Conservation (phyloP, 441 rosid genomes). For the Pelargonium hybrid region DNA sequence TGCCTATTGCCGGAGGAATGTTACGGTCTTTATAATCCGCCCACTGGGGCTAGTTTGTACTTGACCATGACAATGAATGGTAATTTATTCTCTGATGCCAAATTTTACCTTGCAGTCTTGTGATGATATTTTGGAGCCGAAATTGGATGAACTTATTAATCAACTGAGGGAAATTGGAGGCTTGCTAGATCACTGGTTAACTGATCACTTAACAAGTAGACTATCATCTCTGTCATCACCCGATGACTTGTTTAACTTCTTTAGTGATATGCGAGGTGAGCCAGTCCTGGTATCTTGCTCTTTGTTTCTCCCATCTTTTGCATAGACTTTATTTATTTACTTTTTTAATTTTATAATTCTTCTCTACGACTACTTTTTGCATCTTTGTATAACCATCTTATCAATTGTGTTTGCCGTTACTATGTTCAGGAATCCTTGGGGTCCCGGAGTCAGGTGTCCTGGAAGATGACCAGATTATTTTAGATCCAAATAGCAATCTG, state of each 20-base stretch:
- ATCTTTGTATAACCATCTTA: background rate
- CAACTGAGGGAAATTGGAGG: constrained; percentile 61
- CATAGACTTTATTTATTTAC: background rate
- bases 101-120: constrained; percentile 40
- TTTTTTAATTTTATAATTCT: background rate
- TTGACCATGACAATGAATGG: background rate
- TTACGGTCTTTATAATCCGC: background rate
- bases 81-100: background rate
- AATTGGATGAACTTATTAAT: constrained; percentile 50
- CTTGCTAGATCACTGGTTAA: constrained; percentile 51
- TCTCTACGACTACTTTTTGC: background rate
- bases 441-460: constrained; percentile 51
- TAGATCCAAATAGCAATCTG: constrained; percentile 71
- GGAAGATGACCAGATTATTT: constrained; percentile 67
- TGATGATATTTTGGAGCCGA: constrained; percentile 74
- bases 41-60: background rate
- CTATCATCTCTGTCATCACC: constrained; percentile 59
- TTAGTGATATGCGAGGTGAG: constrained; percentile 71
- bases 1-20: background rate
- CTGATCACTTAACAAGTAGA: constrained; percentile 50
- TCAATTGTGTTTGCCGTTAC: constrained; percentile 12
- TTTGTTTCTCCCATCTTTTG: background rate
- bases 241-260: constrained; percentile 70
- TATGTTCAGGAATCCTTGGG: constrained; percentile 52
- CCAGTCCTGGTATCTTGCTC: background rate